Conservation (phyloP, 306 rosid genomes). For the Corylus heterophylla region DNA sequence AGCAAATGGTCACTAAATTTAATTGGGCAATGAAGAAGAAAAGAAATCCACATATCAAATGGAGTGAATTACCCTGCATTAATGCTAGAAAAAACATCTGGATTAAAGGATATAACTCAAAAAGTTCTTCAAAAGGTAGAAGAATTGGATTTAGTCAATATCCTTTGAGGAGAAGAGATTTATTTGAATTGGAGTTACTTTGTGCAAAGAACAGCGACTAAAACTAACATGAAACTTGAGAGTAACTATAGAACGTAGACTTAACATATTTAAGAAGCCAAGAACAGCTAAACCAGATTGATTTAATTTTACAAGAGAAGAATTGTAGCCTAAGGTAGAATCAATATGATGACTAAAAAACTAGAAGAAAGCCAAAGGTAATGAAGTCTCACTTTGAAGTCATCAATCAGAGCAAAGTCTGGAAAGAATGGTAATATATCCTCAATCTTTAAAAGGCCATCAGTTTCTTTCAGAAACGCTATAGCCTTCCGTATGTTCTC, state of each 20-base stretch:
- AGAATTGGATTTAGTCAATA: not conserved
- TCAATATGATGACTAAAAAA: not conserved
- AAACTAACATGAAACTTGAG: not conserved
- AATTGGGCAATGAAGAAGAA: not conserved
- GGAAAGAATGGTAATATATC: constrained; percentile 97
- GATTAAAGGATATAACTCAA: not conserved
- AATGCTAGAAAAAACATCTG: not conserved
- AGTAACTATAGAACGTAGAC: not conserved
- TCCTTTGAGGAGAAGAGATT: not conserved
- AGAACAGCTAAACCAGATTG: not conserved
- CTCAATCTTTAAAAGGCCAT: constrained; percentile 92
- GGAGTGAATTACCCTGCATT: not conserved
- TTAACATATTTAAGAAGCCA: not conserved
- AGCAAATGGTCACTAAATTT: not conserved
- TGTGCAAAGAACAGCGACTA: not conserved
- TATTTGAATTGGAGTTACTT: not conserved
- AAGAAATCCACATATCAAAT: not conserved
- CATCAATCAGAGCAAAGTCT: constrained; percentile 93
- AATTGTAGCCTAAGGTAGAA: not conserved
- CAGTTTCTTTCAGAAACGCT: constrained; percentile 99
- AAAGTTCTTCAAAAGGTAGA: not conserved
- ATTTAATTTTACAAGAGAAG: not conserved
- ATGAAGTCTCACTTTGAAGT: constrained; percentile 71
- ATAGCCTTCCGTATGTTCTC: constrained; percentile 96
- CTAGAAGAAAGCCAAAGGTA: constrained; percentile 24